Evolutionary conservation across 1,284 basidiomycete genomes (phyloP), one percentile per base, ranked within the genome.

Genomic region (Sporisorium iseilematis-ciliati): DNA sequence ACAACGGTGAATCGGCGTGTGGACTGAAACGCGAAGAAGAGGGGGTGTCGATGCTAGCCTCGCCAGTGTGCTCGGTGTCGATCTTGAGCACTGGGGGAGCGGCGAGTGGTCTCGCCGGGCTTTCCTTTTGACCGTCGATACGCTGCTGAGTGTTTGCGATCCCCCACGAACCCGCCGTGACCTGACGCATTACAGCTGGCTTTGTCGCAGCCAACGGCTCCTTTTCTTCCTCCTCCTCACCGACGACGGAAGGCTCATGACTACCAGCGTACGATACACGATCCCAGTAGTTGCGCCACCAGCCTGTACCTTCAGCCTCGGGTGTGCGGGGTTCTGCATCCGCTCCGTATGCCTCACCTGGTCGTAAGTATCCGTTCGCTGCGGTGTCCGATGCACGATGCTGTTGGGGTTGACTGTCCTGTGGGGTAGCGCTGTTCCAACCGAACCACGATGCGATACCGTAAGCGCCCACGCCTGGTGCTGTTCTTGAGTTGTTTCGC

Each of bases 281-380:
- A 4, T 69, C 58, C 72, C 66, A 75, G 58, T 69, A 69, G n/a
- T 51, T 62, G 18, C 62, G 45, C 72, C 72, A 75, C 72, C 72
- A 68, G 4, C 52, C 53, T 5, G 57, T 65, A 8, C 64, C 64
- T 4, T 61, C 57, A 3, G 20, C 45, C 0, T 59, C 62, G 5
- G 58, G 48, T 0, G 58, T n/a, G 7, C 31, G 41, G 2, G 50
- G 49, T 6, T 21, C 29, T 35, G 31, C 42, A 21, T 52, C 50
- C 5, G 53, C 56, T 12, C 50, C 50, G 23, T 65, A 58, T 1
- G 49, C 40, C 11, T 51, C 21, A 6, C 43, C 26, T 7, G 60
- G 60, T 18, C 49, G 52, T 4, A 60, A 40, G 43, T 46, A 57
- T 31, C 23, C 55, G n/a, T n/a, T n/a, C 5, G 14, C 54, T 14